A percentile compares a stretch with the other conserved stretches of the same genome.
Conservation (phyloP, 1,139 yeast species). For the Sugiyamaella japonica region DNA sequence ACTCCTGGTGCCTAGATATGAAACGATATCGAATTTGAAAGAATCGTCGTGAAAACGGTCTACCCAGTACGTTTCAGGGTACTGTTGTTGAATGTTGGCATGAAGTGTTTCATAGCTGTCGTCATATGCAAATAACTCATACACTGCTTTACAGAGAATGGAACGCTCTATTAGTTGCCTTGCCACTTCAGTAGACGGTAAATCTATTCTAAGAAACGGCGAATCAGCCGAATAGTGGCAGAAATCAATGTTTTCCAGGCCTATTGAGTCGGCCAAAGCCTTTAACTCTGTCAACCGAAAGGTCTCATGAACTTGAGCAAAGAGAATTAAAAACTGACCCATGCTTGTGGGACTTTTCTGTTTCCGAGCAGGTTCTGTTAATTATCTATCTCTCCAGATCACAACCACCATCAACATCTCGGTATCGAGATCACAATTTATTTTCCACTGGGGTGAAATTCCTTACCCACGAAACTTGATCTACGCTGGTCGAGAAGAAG, state of each 20-base stretch:
- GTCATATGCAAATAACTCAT: constrained; percentile 85
- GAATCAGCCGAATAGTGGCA: constrained; percentile 53
- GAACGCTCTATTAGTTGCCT: constrained; percentile 61
- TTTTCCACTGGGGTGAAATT: too few species aligned
- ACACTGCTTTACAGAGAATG: constrained; percentile 70
- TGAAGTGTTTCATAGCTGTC: constrained; percentile 57
- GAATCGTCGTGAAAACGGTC: constrained; percentile 27
- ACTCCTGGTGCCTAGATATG: constrained; percentile 68
- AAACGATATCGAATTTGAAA: constrained; percentile 80
- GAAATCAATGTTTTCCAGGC: constrained; percentile 57
- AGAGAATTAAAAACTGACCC: constrained; percentile 58
- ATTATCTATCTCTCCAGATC: too few species aligned
- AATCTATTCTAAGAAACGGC: constrained; percentile 71
- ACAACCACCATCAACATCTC: too few species aligned
- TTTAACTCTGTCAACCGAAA: constrained; percentile 83
- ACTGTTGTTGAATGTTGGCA: constrained; percentile 43
- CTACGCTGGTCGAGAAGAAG: too few species aligned
- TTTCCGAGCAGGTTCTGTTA: too few species aligned
- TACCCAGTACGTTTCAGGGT: constrained; percentile 5
- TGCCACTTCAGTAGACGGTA: constrained; percentile 69
- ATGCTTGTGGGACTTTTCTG: background rate
- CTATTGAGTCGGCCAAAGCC: constrained; percentile 69
- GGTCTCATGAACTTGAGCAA: constrained; percentile 81
- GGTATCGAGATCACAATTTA: too few species aligned
- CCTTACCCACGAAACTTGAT: too few species aligned